Conservation (phyloP, 345 rosid species). For the Brassica juncea region DNA sequence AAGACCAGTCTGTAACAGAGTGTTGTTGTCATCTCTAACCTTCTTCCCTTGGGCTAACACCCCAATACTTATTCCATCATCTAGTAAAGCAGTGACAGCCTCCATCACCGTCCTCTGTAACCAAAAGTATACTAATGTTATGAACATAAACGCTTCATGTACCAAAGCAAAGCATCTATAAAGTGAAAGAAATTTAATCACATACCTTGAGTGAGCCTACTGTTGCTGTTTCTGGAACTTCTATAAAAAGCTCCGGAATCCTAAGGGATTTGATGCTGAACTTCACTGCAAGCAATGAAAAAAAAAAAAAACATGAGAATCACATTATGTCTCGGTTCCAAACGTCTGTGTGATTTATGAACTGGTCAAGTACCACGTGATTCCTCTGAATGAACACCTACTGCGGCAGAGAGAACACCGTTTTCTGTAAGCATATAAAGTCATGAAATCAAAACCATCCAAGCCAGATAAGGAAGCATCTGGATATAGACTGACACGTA, state of each 20-base stretch:
- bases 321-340: background rate
- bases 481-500: constrained; percentile 27
- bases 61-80: constrained; percentile 74
- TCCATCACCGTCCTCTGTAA: constrained; percentile 78
- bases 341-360: constrained; percentile 10
- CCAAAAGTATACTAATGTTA: constrained; percentile 12
- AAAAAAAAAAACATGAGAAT: constrained; percentile 5
- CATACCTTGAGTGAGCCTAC: constrained; percentile 87
- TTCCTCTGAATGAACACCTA: constrained; percentile 56
- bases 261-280: constrained; percentile 84
- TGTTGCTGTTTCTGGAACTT: constrained; percentile 88
- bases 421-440: constrained; percentile 42
- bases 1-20: constrained; percentile 77
- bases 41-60: constrained; percentile 84
- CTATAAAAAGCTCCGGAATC: constrained; percentile 85
- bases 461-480: constrained; percentile 6
- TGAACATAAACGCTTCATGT: background rate
- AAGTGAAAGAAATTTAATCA: constrained; percentile 7
- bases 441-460: constrained; percentile 33
- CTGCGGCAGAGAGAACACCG: constrained; percentile 46
- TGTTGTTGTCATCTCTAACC: constrained; percentile 78
- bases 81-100: constrained; percentile 75
- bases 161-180: constrained; percentile 1
- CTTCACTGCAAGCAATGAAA: constrained; percentile 65
- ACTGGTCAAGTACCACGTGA: constrained; percentile 61